A percentile compares a stretch with the other conserved stretches of the same genome.
These are phyloP conservation scores for Triangularia verruculosa DNA, from an alignment of 2,329 filamentous ascomycete genomes.

Conservation along the genomic window DNA sequence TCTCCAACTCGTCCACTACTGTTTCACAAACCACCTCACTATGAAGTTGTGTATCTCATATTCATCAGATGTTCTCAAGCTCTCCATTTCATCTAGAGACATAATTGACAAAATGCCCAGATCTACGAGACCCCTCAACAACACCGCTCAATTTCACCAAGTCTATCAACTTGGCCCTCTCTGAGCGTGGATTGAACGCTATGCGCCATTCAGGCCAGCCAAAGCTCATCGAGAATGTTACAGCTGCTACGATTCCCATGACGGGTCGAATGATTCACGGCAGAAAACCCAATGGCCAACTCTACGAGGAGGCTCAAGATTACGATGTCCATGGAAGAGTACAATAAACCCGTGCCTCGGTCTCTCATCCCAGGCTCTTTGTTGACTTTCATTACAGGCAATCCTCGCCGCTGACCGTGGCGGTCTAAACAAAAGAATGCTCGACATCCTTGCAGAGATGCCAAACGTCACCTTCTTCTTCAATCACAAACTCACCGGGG, in stretches of 20 bases:
- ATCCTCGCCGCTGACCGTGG: conserved; percentile 81
- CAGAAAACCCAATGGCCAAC: conserved; percentile 56
- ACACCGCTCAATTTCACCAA: conserved; percentile 92
- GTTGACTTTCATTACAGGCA: conserved; percentile 52
- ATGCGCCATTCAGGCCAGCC: conserved; percentile 67
- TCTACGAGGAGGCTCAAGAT: conserved; percentile 77
- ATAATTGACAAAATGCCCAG: conserved; percentile 46
- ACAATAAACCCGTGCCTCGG: conserved; percentile 31
- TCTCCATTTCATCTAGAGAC: too few relatives aligned
- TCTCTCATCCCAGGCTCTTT: background rate
- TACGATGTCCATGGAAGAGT: conserved; percentile 90
- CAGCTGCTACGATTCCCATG: conserved; percentile 85
- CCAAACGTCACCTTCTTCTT: conserved; percentile 92
- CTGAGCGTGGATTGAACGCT: conserved; percentile 88
- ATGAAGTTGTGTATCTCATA: too few relatives aligned
- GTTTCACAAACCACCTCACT: too few relatives aligned
- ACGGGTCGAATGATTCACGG: conserved; percentile 95
- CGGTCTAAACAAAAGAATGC: conserved; percentile 75
- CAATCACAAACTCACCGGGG: conserved; percentile 87
- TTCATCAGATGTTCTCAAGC: too few relatives aligned
- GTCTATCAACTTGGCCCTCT: conserved; percentile 96
- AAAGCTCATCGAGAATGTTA: conserved; percentile 68
- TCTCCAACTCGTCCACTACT: conserved; percentile 11
- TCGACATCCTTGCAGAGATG: conserved; percentile 78
- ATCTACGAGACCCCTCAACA: conserved; percentile 79